Base-by-base conservation (phyloP, 768 basidiomycete genomes). In the Nidula microcarpa region DNA sequence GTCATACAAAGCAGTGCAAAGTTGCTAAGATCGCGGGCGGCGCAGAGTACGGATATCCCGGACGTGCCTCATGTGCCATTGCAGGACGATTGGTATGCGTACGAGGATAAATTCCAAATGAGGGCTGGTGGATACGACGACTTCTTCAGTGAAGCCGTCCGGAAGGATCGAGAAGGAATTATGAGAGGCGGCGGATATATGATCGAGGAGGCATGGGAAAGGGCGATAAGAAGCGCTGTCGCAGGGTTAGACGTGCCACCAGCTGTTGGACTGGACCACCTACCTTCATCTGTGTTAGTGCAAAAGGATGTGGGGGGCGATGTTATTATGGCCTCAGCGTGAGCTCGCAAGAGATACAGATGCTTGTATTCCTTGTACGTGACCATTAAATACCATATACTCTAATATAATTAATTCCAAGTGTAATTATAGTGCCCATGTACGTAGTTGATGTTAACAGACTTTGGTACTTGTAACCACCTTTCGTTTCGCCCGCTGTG, bases 111-210 rank as follows among this genome's bases (percentile, higher is more conserved):
- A 70, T 90, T 79, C 61, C 66, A 70, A 18, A 51, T 91, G 49
- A 72, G 70, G 50, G 69, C 61, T n/a, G 71, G 71, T 33, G 74
- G 74, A 10, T 94, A 94, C 68, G 75, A 84, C 47, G 91, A 92
- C 59, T 78, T 85, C 41, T 73, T 80, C 60, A 91, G 88, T 58
- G 89, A 89, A 53, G 86, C 86, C 11, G 86, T 92, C 16, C 73
- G 87, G 59, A 79, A 81, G 60, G 90, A 92, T 63, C 70, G 82
- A 53, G 89, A 89, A 55, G 88, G 87, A 11, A 84, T 87, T 58
- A 89, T 88, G 86, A 75, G 86, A 43, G 91, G 84, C 17, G 93
- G 91, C 7, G 93, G 93, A 7, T 95, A 92, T 64, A 76, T 72
- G 56, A 74, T 91, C 4, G 84, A 89, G 55, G 89, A 94, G 65